Percentiles rank a stretch among this genome's conserved stretches.
Evolutionary conservation across 2,329 filamentous ascomycete species (phyloP).

Genomic region (Samsoniella hepiali): DNA sequence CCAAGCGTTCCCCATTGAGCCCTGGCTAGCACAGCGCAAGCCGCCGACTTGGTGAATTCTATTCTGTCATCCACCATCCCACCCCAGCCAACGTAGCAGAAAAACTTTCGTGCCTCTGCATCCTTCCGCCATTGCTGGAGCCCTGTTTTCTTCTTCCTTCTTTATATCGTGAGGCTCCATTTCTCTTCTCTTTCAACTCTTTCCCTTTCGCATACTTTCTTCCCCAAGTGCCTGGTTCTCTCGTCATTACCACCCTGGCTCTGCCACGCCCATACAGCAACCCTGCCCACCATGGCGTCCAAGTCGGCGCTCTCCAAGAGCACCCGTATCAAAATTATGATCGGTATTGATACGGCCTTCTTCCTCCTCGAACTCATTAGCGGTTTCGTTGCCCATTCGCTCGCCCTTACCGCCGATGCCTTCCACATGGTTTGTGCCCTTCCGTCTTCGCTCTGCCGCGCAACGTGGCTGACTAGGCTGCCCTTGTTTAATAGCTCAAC

Average conservation of each 20-base stretch:
- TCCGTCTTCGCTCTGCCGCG: conserved; percentile 3
- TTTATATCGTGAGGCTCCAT: background rate
- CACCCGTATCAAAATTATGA: conserved; percentile 86
- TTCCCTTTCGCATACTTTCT: background rate
- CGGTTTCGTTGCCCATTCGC: conserved; percentile 83
- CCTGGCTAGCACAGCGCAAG: background rate
- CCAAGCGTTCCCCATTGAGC: background rate
- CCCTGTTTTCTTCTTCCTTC: background rate
- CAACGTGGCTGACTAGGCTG: conserved; percentile 17
- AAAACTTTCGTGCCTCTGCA: background rate
- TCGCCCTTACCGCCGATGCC: conserved; percentile 91
- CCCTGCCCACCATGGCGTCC: conserved; percentile 23
- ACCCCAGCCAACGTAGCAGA: background rate
- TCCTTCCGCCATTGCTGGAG: background rate
- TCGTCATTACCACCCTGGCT: background rate
- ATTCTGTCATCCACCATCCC: conserved; percentile 5
- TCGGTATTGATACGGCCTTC: conserved; percentile 84
- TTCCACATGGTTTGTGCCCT: conserved; percentile 81
- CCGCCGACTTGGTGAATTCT: background rate
- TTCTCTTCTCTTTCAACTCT: background rate
- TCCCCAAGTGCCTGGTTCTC: background rate
- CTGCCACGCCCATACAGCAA: conserved; percentile 9
- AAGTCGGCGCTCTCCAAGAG: conserved; percentile 88
- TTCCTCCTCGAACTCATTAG: conserved; percentile 85
- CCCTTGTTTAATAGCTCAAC: conserved; percentile 62